A percentile compares a stretch with the other conserved stretches of the same genome.
phyloP scores from a whole-genome alignment of 129 eudicot species.

The Pittosporum tobira region DNA sequence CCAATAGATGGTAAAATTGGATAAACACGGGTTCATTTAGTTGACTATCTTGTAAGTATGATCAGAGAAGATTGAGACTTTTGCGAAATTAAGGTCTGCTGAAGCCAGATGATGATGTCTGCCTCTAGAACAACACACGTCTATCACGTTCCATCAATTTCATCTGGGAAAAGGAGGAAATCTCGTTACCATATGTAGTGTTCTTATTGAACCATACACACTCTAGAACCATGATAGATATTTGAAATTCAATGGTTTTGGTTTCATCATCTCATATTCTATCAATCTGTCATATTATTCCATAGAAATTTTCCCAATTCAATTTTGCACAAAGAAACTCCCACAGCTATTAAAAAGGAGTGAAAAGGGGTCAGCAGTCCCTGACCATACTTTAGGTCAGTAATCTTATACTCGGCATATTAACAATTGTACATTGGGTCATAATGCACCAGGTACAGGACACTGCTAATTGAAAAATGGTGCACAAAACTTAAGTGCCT shows the following conservation, averaged over 20 bases:
- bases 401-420: no score
- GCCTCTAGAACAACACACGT: slow-evolving; percentile 48
- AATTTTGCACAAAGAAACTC: neutral
- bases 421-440: no score
- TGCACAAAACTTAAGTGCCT: no score
- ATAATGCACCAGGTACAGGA: no score
- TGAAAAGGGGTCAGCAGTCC: no score
- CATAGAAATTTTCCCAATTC: neutral
- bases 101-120: slow-evolving; percentile 38
- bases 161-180: slow-evolving; percentile 88
- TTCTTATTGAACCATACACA: slow-evolving; percentile 6
- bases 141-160: slow-evolving; percentile 91
- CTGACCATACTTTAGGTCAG: no score
- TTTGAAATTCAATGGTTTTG: neutral
- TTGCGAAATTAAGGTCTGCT: slow-evolving; percentile 21
- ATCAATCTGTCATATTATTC: neutral
- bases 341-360: neutral
- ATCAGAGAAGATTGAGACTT: slow-evolving; percentile 8
- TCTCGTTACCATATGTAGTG: slow-evolving; percentile 38
- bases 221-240: neutral
- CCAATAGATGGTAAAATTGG: neutral
- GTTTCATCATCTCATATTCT: neutral
- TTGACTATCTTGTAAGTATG: neutral
- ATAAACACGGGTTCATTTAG: slow-evolving; percentile 1
- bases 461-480: no score